Conservation (phyloP, 495 filamentous ascomycete genomes). For the Aspergillus bertholletiae region DNA sequence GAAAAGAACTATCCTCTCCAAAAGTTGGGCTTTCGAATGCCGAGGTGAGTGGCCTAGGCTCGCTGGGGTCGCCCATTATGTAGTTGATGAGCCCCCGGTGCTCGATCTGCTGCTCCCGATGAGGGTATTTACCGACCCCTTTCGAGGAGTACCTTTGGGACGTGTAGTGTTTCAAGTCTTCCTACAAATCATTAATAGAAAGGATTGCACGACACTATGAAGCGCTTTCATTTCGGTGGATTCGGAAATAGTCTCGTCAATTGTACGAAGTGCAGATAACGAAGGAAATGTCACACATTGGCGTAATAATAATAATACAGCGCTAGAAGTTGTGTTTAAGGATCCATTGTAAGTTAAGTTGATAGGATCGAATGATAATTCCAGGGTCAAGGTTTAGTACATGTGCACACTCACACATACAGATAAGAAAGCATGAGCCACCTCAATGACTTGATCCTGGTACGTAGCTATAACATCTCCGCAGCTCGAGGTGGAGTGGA, state of each 20-base stretch:
- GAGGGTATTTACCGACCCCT: neutral
- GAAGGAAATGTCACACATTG: slow-evolving; percentile 11
- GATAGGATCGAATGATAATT: neutral
- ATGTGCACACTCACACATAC: neutral
- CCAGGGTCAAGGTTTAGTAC: neutral
- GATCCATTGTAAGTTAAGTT: neutral
- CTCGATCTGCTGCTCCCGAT: slow-evolving; percentile 14
- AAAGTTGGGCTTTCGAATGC: slow-evolving; percentile 86
- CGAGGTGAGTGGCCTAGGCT: slow-evolving; percentile 48
- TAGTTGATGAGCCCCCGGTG: slow-evolving; percentile 10
- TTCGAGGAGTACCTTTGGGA: slow-evolving; percentile 4
- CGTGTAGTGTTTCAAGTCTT: slow-evolving; percentile 7
- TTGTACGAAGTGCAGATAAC: slow-evolving; percentile 1
- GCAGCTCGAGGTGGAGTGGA: neutral
- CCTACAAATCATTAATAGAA: slow-evolving; percentile 8
- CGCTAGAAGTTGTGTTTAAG: neutral
- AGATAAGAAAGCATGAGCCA: neutral
- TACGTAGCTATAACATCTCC: neutral
- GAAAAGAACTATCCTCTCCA: slow-evolving; percentile 76
- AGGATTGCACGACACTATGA: neutral
- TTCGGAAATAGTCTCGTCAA: slow-evolving; percentile 1
- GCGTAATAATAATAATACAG: slow-evolving; percentile 6
- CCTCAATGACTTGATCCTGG: neutral
- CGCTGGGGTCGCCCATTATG: slow-evolving; percentile 40
- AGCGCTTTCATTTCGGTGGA: slow-evolving; percentile 18